Conservation (phyloP, 139 green algal species). For the Chlorella sp. region DNA sequence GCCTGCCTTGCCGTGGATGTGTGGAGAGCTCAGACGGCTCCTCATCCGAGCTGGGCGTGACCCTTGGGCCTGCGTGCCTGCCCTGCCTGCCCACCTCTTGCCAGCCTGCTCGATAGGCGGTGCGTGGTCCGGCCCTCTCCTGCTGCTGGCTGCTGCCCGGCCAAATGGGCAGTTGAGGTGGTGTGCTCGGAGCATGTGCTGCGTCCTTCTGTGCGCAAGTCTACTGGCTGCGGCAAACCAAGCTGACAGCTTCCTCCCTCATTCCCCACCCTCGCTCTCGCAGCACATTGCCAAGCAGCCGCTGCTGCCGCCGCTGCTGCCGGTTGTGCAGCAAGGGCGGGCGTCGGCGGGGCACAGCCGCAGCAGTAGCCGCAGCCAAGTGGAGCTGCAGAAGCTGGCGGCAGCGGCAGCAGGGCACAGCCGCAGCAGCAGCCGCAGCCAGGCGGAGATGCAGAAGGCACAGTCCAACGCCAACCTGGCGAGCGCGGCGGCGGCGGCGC, state of each 20-base stretch:
- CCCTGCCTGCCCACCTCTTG: too few species aligned
- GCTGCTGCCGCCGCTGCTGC: constrained; percentile 32
- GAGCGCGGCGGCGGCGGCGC: neutral
- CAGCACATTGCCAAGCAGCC: constrained; percentile 28
- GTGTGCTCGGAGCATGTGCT: too few species aligned
- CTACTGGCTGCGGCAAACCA: too few species aligned
- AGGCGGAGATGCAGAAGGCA: constrained; percentile 5
- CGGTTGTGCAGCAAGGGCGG: constrained; percentile 23
- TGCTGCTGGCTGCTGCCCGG: too few species aligned
- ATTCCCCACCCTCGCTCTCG: neutral
- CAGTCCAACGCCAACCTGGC: constrained; percentile 2
- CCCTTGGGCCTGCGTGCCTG: too few species aligned
- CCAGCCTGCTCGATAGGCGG: too few species aligned
- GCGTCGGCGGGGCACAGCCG: constrained; percentile 23
- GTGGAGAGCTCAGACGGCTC: too few species aligned
- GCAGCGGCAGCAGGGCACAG: neutral
- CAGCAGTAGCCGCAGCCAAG: constrained; percentile 21
- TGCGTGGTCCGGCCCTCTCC: too few species aligned
- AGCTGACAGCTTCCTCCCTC: neutral
- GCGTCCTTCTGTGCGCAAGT: neutral
- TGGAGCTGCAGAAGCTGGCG: neutral
- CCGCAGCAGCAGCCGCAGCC: constrained; percentile 26
- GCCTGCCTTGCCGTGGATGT: too few species aligned
- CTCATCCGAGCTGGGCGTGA: too few species aligned
- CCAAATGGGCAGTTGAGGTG: too few species aligned